Evolutionary conservation across 257 asterid genomes (phyloP), one percentile per base, ranked within the genome.

Genomic region (Nicotiana tomentosiformis): DNA sequence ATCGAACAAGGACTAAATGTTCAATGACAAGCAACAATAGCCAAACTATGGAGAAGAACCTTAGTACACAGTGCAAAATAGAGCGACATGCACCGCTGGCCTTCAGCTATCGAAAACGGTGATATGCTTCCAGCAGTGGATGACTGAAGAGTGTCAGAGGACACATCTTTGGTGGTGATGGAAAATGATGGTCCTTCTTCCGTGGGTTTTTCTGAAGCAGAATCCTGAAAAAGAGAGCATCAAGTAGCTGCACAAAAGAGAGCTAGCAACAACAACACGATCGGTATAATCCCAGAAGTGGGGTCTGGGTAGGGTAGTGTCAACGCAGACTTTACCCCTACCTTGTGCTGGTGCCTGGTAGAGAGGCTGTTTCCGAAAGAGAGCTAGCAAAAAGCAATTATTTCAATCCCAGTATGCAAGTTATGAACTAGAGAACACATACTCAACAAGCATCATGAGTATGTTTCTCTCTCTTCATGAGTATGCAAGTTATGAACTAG

Each of bases 21-120:
- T 69, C 72, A 85, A 78, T 65, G 37, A 33, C 17, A 55, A 65
- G 84, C 65, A 82, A 68, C 62, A 86, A 82, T 58, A 66, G 72
- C 35, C 72, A 76, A 55, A 39, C 32, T 16, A 56, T 55, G 82
- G 55, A 20, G 51, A 39, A 68, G 72, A 57, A 96, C 99, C 99
- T 96, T 96, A 81, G 99, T 96, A 85, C 99, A 96, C 82, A 96
- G 88, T 15, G 99, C 99, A 81, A 96, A 96, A 88, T 93, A 96
- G 35, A 96, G 92, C 26, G 98, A 91, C 95, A 92, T 89, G 91
- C 93, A 88, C 60, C 97, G 94, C 88, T 91, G 98, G 84, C 89
- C 97, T 83, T 93, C 98, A 82, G 93, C 87, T 80, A 93, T 77
- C 53, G 90, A 81, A 81, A 89, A 84, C 60, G 93, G 86, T 80